A percentile compares a stretch with the other conserved stretches of the same genome.
Evolutionary conservation across 176 grass and related monocot genomes (phyloP).

Genomic region (Canna indica): DNA sequence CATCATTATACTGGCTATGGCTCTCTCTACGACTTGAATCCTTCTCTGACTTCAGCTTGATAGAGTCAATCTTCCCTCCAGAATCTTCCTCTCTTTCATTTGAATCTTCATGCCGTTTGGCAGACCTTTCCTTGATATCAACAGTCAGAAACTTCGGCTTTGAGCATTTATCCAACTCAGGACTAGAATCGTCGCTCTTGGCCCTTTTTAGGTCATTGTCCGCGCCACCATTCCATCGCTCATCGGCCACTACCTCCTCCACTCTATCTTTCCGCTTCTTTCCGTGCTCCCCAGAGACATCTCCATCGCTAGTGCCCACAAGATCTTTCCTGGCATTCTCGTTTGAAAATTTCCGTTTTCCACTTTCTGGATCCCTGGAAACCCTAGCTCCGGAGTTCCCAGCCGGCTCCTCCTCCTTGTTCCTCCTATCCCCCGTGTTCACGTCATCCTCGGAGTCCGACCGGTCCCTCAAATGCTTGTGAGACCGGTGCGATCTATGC

Average conservation of each 20-base stretch:
- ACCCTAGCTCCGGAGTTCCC: constrained; percentile 39
- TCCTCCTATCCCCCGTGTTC: constrained; percentile 19
- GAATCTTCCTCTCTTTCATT: constrained; percentile 34
- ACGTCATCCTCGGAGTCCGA: constrained; percentile 81
- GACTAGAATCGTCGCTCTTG: constrained; percentile 51
- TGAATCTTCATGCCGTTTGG: constrained; percentile 26
- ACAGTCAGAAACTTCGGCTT: constrained; percentile 43
- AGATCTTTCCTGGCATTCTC: constrained; percentile 20
- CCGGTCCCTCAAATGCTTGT: constrained; percentile 57
- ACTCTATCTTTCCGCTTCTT: constrained; percentile 71
- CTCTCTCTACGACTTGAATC: constrained; percentile 53
- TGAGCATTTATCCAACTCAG: constrained; percentile 37
- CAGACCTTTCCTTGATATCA: constrained; percentile 54
- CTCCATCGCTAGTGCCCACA: constrained; percentile 43
- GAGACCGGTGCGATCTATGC: constrained; percentile 84
- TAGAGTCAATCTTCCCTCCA: constrained; percentile 34
- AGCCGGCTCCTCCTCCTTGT: constrained; percentile 33
- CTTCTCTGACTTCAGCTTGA: constrained; percentile 38
- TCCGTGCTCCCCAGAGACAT: constrained; percentile 34
- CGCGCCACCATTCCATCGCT: constrained; percentile 73
- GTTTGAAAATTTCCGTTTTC: constrained; percentile 49
- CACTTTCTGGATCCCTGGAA: constrained; percentile 67
- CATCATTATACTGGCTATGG: constrained; percentile 49
- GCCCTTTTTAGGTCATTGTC: constrained; percentile 58
- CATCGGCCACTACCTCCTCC: constrained; percentile 44